These are phyloP conservation scores for Apiosordaria backusii DNA, from an alignment of 495 filamentous ascomycete species.

Conservation along the genomic window DNA sequence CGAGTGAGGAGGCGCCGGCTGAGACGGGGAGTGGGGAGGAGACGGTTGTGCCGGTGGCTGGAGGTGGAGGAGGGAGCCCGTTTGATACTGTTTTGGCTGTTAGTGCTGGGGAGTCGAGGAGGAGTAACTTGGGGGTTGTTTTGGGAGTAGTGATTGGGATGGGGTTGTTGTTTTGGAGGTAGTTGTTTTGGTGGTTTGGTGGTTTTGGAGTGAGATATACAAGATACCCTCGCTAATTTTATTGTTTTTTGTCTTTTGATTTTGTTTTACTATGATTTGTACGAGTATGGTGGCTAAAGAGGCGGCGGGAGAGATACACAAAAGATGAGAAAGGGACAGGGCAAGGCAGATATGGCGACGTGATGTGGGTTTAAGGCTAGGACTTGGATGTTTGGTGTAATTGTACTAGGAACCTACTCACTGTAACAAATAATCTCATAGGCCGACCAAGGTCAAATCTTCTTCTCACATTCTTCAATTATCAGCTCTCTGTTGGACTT, in stretches of 20 bases:
- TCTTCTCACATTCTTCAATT: too few relatives aligned
- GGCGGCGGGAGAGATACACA: too few relatives aligned
- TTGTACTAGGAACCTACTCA: too few relatives aligned
- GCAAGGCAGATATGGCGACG: too few relatives aligned
- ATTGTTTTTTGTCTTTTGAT: not conserved
- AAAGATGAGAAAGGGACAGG: too few relatives aligned
- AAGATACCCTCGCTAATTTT: not conserved
- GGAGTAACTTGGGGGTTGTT: not conserved
- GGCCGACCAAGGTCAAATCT: too few relatives aligned
- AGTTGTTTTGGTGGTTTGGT: not conserved
- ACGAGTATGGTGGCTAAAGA: too few relatives aligned
- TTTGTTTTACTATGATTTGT: not conserved
- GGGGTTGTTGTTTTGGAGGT: not conserved
- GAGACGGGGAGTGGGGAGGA: not conserved
- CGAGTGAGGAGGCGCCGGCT: not conserved
- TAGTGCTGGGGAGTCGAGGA: constrained; percentile 1
- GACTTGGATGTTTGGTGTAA: too few relatives aligned
- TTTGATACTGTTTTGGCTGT: constrained; percentile 20
- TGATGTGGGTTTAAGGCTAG: too few relatives aligned
- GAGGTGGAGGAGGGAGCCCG: constrained; percentile 28
- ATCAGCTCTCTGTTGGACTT: too few relatives aligned
- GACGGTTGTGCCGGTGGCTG: not conserved
- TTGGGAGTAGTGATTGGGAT: not conserved
- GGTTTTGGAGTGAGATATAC: not conserved
- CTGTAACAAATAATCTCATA: too few relatives aligned